phyloP scores from a whole-genome alignment of 2,329 filamentous ascomycete genomes.

The Knufia petricola region DNA sequence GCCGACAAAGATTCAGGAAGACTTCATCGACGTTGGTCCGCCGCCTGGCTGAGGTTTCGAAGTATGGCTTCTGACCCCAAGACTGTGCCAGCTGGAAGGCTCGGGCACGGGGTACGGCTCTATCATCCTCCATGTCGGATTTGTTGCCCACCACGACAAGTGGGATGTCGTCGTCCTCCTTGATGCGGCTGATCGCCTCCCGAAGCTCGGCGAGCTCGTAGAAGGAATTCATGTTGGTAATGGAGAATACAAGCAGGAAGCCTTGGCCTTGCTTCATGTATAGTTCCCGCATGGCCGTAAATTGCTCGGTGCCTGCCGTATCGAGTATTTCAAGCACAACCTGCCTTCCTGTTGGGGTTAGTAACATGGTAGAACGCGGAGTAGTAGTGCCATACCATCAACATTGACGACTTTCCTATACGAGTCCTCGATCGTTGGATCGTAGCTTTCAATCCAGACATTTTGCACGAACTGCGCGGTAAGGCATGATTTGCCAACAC shows the following conservation, averaged over 20 bases:
- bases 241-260: conserved; percentile 85
- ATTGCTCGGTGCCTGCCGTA: conserved; percentile 85
- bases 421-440: conserved; percentile 80
- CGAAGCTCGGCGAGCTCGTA: conserved; percentile 70
- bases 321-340: conserved; percentile 86
- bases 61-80: conserved; percentile 82
- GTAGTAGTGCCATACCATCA: conserved; percentile 55
- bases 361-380: conserved; percentile 10
- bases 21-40: conserved; percentile 84
- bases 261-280: conserved; percentile 93
- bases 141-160: conserved; percentile 92
- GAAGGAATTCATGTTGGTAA: conserved; percentile 75
- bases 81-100: conserved; percentile 77
- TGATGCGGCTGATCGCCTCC: conserved; percentile 84
- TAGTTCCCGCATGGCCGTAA: conserved; percentile 58
- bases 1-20: conserved; percentile 73
- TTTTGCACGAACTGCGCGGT: conserved; percentile 92
- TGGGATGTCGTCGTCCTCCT: conserved; percentile 73
- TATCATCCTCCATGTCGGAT: conserved; percentile 77
- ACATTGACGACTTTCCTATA: conserved; percentile 83
- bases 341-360: conserved; percentile 59
- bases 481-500: conserved; percentile 85
- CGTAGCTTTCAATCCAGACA: conserved; percentile 87
- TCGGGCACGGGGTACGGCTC: conserved; percentile 64
- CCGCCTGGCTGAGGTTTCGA: conserved; percentile 76